Evolutionary conservation across 2,329 filamentous ascomycete species (phyloP), one percentile per base, ranked within the genome.

Genomic region (Pestalotiopsis sp.): DNA sequence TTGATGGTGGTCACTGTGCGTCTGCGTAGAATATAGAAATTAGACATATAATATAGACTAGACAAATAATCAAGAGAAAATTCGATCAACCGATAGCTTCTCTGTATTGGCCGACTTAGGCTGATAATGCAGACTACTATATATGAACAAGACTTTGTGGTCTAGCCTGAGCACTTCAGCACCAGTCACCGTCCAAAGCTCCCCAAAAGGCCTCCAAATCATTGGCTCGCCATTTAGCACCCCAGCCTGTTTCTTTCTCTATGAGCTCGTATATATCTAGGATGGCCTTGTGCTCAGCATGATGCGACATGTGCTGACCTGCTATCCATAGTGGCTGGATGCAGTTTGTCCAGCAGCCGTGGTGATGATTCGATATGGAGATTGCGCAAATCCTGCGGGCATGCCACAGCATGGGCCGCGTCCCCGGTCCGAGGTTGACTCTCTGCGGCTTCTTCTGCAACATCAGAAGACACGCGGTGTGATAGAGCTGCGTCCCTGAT

Each of bases 1-100:
- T 90, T 45, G 87, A 90, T 74, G 88, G 88, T 64, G 88, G 88
- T 1, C 87, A 90, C 74, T 81, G 79, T 27, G 80, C 79, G 0
- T 81, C 79, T 17, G 77, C 78, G 36, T 80, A 66, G 31, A 31
- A 9, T 7, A 31, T 31, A 31, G 31, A 31, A 31, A 31, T 31
- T 31, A 31, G 6, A 31, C 31, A 31, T 60, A 49, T 7, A 36
- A 63, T n/a, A 63, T 63, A 38, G 45, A 52, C 45, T 52, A 52
- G 45, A 52, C 17, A 52, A 52, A 27, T 23, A 12, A 60, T 14
- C 20, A 59, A 27, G 25, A 14, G 14, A 60, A 27, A 31, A 31
- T 31, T 9, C 31, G 1, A 31, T 27, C 3, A 27, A 4, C 3
- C 27, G 3, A 27, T 27, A 4, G 27, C 1, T 27, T 27, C 27